A percentile compares a stretch with the other conserved stretches of the same genome.
Conservation (phyloP, 1,139 yeast genomes). For the Pichia sp. region DNA sequence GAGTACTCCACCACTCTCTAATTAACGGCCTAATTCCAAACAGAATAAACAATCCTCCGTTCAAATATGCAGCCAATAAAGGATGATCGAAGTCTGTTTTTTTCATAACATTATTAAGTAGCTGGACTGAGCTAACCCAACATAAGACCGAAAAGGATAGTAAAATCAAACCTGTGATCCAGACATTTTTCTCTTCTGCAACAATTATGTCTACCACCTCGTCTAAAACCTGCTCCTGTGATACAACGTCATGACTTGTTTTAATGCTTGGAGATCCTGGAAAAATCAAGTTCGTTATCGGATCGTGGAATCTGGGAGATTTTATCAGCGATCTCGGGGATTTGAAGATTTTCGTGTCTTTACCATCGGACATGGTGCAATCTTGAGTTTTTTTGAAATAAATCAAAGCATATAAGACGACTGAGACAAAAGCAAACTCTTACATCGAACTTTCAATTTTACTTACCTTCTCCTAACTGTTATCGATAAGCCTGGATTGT, state of each 20-base stretch:
- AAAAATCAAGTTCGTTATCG: constrained; percentile 13
- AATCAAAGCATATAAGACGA: too few species aligned
- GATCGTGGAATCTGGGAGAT: constrained; percentile 18
- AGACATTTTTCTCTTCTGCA: constrained; percentile 41
- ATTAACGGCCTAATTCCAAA: constrained; percentile 32
- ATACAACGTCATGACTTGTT: constrained; percentile 11
- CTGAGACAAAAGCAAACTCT: too few species aligned
- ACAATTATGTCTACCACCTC: constrained; percentile 46
- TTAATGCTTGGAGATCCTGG: constrained; percentile 19
- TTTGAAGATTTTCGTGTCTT: constrained; percentile 12
- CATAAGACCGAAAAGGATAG: constrained; percentile 41
- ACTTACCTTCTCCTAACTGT: neutral
- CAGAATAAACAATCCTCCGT: constrained; percentile 44
- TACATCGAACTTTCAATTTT: too few species aligned
- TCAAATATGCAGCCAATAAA: constrained; percentile 41
- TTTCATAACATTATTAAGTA: constrained; percentile 47
- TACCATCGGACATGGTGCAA: neutral
- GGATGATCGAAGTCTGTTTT: constrained; percentile 48
- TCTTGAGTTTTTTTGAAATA: too few species aligned
- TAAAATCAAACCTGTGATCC: constrained; percentile 41
- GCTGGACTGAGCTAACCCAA: constrained; percentile 49
- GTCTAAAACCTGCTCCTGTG: constrained; percentile 25
- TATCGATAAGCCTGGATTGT: neutral
- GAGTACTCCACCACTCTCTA: neutral
- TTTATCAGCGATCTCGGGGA: constrained; percentile 24